phyloP scores from a whole-genome alignment of 2,329 filamentous ascomycete genomes.

The Colletotrichum tabaci region DNA sequence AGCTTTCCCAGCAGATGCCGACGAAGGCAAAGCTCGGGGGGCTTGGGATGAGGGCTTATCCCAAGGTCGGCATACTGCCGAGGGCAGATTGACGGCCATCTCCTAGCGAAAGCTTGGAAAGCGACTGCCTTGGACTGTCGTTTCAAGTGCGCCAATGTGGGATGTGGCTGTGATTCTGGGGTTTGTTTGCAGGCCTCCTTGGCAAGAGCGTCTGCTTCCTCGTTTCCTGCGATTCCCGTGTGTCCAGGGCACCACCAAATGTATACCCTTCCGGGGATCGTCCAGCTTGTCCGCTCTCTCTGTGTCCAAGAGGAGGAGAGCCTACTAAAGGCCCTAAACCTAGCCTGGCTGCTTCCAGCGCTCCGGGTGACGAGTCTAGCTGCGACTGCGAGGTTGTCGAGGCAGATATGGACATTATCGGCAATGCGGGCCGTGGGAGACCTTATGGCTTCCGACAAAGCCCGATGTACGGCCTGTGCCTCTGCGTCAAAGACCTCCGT shows the following conservation, averaged over 20 bases:
- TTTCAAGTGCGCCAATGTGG: slow-evolving; percentile 2
- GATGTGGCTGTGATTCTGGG: slow-evolving; percentile 6
- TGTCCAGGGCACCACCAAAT: slow-evolving; percentile 2
- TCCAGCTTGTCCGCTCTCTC: not conserved
- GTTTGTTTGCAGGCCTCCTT: slow-evolving; percentile 6
- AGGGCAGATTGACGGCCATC: slow-evolving; percentile 1
- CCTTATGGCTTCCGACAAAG: not conserved
- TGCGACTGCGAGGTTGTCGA: slow-evolving; percentile 5
- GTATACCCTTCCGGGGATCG: not conserved
- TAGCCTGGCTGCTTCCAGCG: not conserved
- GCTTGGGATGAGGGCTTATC: slow-evolving; percentile 8
- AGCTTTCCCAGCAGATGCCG: slow-evolving; percentile 1
- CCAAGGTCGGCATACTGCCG: not conserved
- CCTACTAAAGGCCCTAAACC: slow-evolving; percentile 7
- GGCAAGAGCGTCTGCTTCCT: slow-evolving; percentile 8
- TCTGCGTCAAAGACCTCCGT: too few species aligned
- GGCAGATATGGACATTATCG: slow-evolving; percentile 11
- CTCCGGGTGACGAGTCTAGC: not conserved
- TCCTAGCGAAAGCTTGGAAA: not conserved
- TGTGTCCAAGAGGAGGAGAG: not conserved
- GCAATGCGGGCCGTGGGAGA: not conserved
- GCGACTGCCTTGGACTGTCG: not conserved
- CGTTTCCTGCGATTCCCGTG: not conserved
- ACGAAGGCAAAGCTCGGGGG: not conserved
- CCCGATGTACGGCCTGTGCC: too few species aligned